phyloP scores from a whole-genome alignment of 768 basidiomycete species.

The Hydnomerulius pinastri region DNA sequence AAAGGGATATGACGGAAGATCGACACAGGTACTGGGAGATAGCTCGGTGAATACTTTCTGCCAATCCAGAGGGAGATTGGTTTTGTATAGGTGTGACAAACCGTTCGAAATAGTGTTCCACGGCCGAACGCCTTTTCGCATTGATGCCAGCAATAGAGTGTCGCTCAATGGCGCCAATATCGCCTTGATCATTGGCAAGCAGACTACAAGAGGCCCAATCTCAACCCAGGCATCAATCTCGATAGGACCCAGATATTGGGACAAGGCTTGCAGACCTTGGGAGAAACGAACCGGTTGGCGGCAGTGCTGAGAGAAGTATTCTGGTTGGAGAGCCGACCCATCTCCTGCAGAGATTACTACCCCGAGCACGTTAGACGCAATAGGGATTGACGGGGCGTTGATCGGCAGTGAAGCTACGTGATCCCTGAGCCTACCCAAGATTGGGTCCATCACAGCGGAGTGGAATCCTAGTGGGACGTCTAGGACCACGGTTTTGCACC shows the following conservation, averaged over 20 bases:
- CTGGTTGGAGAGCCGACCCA: constrained; percentile 42
- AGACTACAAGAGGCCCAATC: constrained; percentile 62
- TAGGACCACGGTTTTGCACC: constrained; percentile 46
- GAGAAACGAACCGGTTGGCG: constrained; percentile 56
- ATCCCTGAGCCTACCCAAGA: constrained; percentile 49
- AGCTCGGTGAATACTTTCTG: constrained; percentile 52
- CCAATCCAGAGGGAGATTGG: constrained; percentile 50
- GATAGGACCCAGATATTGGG: constrained; percentile 26
- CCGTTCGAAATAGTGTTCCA: constrained; percentile 48
- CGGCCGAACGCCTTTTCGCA: constrained; percentile 45
- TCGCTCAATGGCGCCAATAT: constrained; percentile 30
- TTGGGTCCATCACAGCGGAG: constrained; percentile 60
- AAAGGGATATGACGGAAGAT: constrained; percentile 68
- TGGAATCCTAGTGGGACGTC: constrained; percentile 67
- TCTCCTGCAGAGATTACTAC: constrained; percentile 55
- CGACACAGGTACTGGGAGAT: constrained; percentile 41
- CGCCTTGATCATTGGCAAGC: constrained; percentile 57
- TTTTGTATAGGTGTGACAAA: constrained; percentile 51
- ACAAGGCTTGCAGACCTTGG: constrained; percentile 47
- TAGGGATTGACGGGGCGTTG: constrained; percentile 52
- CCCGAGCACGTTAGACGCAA: constrained; percentile 65
- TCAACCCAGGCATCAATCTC: constrained; percentile 58
- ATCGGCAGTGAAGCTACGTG: constrained; percentile 41
- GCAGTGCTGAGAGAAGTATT: constrained; percentile 64
- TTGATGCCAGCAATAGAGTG: constrained; percentile 47